Evolutionary conservation across 768 basidiomycete genomes (phyloP), one percentile per base, ranked within the genome.

Genomic region (Lactifluus volemus): DNA sequence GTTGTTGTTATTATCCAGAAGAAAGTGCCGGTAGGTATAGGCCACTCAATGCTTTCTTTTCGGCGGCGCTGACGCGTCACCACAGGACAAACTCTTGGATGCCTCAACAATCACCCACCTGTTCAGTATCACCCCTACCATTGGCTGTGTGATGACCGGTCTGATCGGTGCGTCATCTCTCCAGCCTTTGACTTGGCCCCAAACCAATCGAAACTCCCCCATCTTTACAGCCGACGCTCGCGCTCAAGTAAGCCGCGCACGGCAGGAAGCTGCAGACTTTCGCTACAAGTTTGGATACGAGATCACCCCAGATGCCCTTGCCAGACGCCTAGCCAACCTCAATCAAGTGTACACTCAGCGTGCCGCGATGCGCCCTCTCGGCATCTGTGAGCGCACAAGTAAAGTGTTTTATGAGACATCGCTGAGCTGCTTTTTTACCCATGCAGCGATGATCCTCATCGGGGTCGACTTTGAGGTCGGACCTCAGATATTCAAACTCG

Each of bases 311-410:
- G 95, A 97, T 71, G 88, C 90, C n/a, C 81, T 99, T 48, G 91
- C 97, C 21, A 85, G 94, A 65, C 82, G 96, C 50, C 77, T 99
- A 70, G 97, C 96, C 36, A 97, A 98, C 73, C 93, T 98, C 73
- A 98, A 98, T 71, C 97, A 98, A 75, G 96, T 98, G 1, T 98
- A 98, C 75, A 99, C 97, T 2, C 97, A 99, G 75, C 82, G 91
- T 60, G 96, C 96, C 2, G 97, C 84, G 41, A 98, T 99, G 95
- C 82, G 97, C 45, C 97, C 97, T 2, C 75, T 98, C 36, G 97
- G 96, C 47, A 97, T 98, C 63, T 87, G 96, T 96, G 70, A 67
- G 88, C 69, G 2, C 15, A 4, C 45, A 5, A 19, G 10, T 15
- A 1, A 51, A n/a, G 30, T 44, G 17, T 19, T 14, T 12, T 42